A percentile compares a stretch with the other conserved stretches of the same genome.
Evolutionary conservation across 2,329 filamentous ascomycete species (phyloP).

Genomic region (Trichoderma arundinaceum): DNA sequence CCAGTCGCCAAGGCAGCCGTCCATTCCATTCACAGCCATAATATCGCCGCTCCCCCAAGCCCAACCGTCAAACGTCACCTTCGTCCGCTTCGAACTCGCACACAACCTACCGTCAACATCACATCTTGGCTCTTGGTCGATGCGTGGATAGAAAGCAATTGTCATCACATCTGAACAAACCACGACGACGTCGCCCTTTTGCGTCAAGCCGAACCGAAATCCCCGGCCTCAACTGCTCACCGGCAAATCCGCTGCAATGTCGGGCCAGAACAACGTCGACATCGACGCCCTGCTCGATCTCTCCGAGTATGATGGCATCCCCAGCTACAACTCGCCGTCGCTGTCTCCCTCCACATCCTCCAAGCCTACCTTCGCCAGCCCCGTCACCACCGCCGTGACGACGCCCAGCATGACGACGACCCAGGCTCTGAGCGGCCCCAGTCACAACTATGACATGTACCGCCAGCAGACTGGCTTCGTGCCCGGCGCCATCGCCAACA

Average conservation of each 20-base stretch:
- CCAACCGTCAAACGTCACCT: constrained; percentile 19
- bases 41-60: constrained; percentile 27
- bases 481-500: constrained; percentile 78
- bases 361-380: constrained; percentile 60
- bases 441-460: constrained; percentile 94
- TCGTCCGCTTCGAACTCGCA: constrained; percentile 34
- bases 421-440: constrained; percentile 75
- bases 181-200: background rate
- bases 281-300: constrained; percentile 66
- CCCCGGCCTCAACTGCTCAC: background rate
- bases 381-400: constrained; percentile 58
- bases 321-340: constrained; percentile 64
- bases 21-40: constrained; percentile 45
- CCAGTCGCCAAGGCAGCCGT: constrained; percentile 39
- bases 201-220: constrained; percentile 2
- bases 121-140: too few relatives aligned
- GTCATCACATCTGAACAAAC: constrained; percentile 4
- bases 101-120: constrained; percentile 33
- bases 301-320: constrained; percentile 65
- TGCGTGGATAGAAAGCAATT: background rate
- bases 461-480: constrained; percentile 95
- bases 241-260: constrained; percentile 42
- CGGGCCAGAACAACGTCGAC: constrained; percentile 54
- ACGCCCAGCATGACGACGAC: constrained; percentile 63
- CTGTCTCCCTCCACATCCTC: constrained; percentile 60